Percentiles rank a stretch among this genome's conserved stretches.
Conservation (phyloP, 108 stramenopile species). For the Pseudonitzschia delicatissima region DNA sequence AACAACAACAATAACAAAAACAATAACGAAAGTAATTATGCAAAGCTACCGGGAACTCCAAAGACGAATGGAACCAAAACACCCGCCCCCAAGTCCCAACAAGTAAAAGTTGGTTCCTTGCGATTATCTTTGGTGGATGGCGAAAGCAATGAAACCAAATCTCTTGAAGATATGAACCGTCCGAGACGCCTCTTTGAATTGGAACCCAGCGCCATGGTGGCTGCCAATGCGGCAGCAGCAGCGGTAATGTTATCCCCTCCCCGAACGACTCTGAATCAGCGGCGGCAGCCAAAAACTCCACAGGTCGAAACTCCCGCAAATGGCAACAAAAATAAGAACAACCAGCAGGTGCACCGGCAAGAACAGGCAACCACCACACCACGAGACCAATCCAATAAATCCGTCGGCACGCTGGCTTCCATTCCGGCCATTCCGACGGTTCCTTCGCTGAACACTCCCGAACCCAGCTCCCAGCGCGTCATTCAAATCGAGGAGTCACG, state of each 20-base stretch:
- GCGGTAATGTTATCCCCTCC: background rate
- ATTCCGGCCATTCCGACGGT: background rate
- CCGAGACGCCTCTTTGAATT: too few species aligned
- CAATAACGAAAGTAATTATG: too few species aligned
- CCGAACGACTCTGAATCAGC: background rate
- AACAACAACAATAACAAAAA: background rate
- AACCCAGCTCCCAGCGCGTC: background rate
- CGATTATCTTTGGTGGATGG: too few species aligned
- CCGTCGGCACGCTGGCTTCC: too few species aligned
- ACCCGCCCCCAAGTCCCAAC: too few species aligned
- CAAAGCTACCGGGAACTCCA: too few species aligned
- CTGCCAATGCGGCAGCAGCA: background rate
- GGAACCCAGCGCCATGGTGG: too few species aligned
- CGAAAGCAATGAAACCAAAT: too few species aligned
- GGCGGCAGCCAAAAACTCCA: background rate
- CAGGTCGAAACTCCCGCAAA: background rate
- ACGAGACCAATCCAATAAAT: too few species aligned
- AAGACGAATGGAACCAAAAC: too few species aligned
- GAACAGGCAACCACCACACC: background rate
- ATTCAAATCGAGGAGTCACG: background rate
- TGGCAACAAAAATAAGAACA: background rate
- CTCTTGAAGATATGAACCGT: too few species aligned
- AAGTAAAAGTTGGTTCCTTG: too few species aligned
- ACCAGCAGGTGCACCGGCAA: background rate
- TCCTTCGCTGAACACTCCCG: slow-evolving; percentile 5